Percentiles rank a stretch among this genome's conserved stretches.
Conservation (phyloP, 805 yeast species). For the Starmerella davenportii region DNA sequence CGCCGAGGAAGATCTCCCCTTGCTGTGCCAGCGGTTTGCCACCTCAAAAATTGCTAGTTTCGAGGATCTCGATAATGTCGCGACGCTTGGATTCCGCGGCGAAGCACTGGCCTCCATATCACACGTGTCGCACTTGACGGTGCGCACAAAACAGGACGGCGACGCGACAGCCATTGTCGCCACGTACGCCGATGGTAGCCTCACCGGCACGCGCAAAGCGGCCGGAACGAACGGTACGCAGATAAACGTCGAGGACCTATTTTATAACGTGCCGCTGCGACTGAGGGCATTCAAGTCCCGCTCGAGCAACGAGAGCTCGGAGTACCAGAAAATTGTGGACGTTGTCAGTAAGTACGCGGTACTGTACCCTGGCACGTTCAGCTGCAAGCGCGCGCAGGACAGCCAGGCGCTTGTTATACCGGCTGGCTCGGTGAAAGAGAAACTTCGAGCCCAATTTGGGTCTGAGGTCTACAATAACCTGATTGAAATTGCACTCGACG, state of each 20-base stretch:
- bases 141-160: constrained; percentile 48
- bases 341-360: constrained; percentile 71
- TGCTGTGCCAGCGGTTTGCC: constrained; percentile 82
- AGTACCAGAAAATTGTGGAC: constrained; percentile 58
- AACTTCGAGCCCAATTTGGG: constrained; percentile 62
- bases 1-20: constrained; percentile 42
- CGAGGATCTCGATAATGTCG: constrained; percentile 35
- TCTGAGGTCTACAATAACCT: constrained; percentile 47
- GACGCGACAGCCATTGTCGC: constrained; percentile 56
- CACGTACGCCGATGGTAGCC: constrained; percentile 47
- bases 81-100: constrained; percentile 54
- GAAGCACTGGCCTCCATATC: constrained; percentile 90
- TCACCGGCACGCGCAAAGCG: constrained; percentile 38
- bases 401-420: constrained; percentile 44
- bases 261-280: constrained; percentile 73
- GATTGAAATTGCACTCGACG: constrained; percentile 18
- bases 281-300: constrained; percentile 33
- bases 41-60: constrained; percentile 65
- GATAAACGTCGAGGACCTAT: constrained; percentile 68
- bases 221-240: constrained; percentile 87
- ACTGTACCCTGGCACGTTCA: constrained; percentile 47
- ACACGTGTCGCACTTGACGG: constrained; percentile 67
- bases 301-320: constrained; percentile 35
- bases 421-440: constrained; percentile 35
- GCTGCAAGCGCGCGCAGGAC: constrained; percentile 67